Percentiles rank a stretch among this genome's conserved stretches.
These are phyloP conservation scores for Arthrocladium fulminans DNA, from an alignment of 2,329 filamentous ascomycete species.

Conservation along the genomic window DNA sequence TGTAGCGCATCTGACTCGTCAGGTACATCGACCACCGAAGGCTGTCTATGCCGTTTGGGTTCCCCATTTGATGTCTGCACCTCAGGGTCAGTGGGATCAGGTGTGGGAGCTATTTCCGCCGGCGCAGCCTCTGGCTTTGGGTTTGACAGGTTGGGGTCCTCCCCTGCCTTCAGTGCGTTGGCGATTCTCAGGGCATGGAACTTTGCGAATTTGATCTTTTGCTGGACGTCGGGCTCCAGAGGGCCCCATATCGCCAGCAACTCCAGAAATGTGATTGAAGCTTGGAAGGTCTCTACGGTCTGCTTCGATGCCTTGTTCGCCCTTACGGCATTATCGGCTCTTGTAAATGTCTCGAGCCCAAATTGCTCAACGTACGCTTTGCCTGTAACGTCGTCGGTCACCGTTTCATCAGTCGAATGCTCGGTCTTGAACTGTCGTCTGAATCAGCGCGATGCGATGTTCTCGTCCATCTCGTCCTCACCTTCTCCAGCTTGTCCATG, in stretches of 20 bases:
- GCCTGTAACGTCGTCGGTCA: conserved; percentile 74
- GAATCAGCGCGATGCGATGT: background rate
- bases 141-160: conserved; percentile 87
- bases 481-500: conserved; percentile 85
- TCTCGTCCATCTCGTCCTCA: conserved; percentile 29
- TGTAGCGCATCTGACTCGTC: conserved; percentile 47
- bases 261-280: conserved; percentile 85
- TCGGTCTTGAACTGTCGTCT: conserved; percentile 56
- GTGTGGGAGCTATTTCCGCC: conserved; percentile 35
- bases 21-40: conserved; percentile 52
- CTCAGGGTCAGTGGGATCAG: conserved; percentile 59
- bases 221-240: conserved; percentile 62
- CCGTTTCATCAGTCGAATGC: conserved; percentile 68
- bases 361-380: conserved; percentile 94
- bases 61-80: conserved; percentile 45
- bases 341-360: conserved; percentile 74
- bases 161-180: conserved; percentile 80
- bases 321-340: conserved; percentile 72
- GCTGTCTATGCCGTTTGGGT: conserved; percentile 40
- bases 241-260: conserved; percentile 75
- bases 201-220: conserved; percentile 94
- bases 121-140: conserved; percentile 53
- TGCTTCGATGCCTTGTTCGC: conserved; percentile 79
- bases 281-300: conserved; percentile 89
- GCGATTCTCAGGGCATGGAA: conserved; percentile 88